Base-by-base conservation (phyloP, 169 alveolate genomes). In the Eimeria maxima region DNA sequence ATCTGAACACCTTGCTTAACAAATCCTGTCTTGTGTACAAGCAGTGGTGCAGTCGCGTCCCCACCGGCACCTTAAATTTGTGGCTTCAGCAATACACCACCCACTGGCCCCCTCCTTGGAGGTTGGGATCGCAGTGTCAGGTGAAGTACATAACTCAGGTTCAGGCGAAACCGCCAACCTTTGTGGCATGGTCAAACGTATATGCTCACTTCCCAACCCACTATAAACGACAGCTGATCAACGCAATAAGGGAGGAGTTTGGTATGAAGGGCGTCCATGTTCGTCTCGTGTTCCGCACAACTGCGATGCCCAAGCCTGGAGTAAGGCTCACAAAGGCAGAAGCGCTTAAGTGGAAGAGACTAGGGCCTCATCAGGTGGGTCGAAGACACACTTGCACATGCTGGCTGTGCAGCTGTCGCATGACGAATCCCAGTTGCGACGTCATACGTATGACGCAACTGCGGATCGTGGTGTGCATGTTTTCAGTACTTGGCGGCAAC, bases 91-190 rank as follows among this genome's bases (percentile, higher is more conserved):
- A 65, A 24, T 96, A 78, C 90, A 29, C 63, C 14, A 57, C 84
- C 29, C 96, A 87, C 67, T 96, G 87, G 84, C 98, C 98, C 38
- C 98, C 98, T 20, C 98, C 98, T 18, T 97, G 98, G 98, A 80
- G 97, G n/a, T 96, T 97, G n/a, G 98, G 98, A 47, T 88, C 97
- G 53, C 97, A 97, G 90, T 95, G 96, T 44, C 96, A 97, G 29
- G 96, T 97, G 57, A 97, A 97, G 96, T 97, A 96, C 81, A 96
- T 97, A 42, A 94, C 96, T 14, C 96, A 96, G 93, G 95, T 74
- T 55, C 95, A 83, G 84, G 42, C 96, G 47, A 27, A 76, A 33
- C 98, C 98, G 14, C 98, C 98, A 24, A 97, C 98, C 18, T 97
- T 97, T 74, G 98, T 97, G 53, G 93, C 97, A 67, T 97, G 98